A percentile compares a stretch with the other conserved stretches of the same genome.
Conservation (phyloP, 2,329 filamentous ascomycete species). For the Aspergillus quadrilineatus region DNA sequence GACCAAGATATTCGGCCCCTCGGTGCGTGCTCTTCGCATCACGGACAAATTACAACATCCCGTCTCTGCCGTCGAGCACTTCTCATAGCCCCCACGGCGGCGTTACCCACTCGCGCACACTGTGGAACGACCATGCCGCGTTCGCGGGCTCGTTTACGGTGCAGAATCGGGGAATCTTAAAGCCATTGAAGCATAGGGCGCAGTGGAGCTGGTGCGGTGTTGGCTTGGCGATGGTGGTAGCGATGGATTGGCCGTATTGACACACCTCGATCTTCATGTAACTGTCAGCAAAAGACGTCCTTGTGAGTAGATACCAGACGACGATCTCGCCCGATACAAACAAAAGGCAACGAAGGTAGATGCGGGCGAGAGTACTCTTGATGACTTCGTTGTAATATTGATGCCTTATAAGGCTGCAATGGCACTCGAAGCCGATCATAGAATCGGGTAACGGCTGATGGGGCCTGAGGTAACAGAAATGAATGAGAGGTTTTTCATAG, state of each 20-base stretch:
- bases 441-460: no score
- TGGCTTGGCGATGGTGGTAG: background rate
- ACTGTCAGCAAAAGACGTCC: background rate
- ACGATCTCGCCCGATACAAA: no score
- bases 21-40: background rate
- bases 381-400: no score
- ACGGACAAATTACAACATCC: conserved; percentile 3
- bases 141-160: conserved; percentile 1
- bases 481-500: no score
- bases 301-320: no score
- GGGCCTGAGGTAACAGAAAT: no score
- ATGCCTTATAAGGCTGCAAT: no score
- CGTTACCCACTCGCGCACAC: background rate
- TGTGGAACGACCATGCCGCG: background rate
- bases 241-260: background rate
- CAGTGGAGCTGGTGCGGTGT: background rate
- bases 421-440: no score
- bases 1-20: background rate
- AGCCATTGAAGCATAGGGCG: background rate
- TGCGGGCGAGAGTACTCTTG: no score
- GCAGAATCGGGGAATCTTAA: conserved; percentile 4
- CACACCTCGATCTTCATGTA: background rate
- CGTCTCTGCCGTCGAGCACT: background rate
- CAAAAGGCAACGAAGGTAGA: no score
- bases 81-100: background rate